A percentile compares a stretch with the other conserved stretches of the same genome.
phyloP scores from a whole-genome alignment of 2,329 filamentous ascomycete genomes.

The Alternaria gaisen region DNA sequence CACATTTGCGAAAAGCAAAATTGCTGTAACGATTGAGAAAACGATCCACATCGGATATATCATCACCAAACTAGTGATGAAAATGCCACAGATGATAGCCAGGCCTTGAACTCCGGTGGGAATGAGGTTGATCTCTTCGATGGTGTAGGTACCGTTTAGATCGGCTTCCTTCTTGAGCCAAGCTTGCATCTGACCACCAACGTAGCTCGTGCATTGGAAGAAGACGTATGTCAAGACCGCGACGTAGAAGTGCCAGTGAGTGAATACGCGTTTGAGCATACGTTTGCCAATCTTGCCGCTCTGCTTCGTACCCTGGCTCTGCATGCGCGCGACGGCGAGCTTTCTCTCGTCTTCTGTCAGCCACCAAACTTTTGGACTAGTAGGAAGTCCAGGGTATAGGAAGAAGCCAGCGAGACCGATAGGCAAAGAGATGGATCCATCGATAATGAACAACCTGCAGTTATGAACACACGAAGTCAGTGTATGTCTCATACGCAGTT shows the following conservation, averaged over 20 bases:
- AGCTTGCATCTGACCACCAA: conserved; percentile 58
- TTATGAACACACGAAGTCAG: background rate
- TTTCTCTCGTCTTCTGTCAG: conserved; percentile 45
- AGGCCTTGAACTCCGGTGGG: conserved; percentile 59
- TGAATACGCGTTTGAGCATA: conserved; percentile 56
- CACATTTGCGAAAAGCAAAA: conserved; percentile 53
- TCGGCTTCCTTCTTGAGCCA: conserved; percentile 58
- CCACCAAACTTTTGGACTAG: conserved; percentile 59
- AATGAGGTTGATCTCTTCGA: conserved; percentile 59
- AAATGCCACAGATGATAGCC: conserved; percentile 57
- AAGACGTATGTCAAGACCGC: conserved; percentile 57
- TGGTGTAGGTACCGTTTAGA: conserved; percentile 48
- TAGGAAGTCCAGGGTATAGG: conserved; percentile 60
- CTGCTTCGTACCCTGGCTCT: conserved; percentile 34
- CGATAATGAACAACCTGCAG: conserved; percentile 62
- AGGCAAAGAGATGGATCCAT: conserved; percentile 63
- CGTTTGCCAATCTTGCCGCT: conserved; percentile 53
- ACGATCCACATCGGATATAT: conserved; percentile 60
- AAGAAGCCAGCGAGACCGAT: conserved; percentile 63
- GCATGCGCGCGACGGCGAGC: conserved; percentile 34
- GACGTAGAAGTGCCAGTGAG: conserved; percentile 59
- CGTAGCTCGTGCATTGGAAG: conserved; percentile 49
- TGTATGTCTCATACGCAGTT: background rate
- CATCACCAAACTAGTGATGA: conserved; percentile 58
- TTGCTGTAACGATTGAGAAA: conserved; percentile 50